Base-by-base conservation (phyloP, 805 yeast species). In the Ogataea philodendri region DNA sequence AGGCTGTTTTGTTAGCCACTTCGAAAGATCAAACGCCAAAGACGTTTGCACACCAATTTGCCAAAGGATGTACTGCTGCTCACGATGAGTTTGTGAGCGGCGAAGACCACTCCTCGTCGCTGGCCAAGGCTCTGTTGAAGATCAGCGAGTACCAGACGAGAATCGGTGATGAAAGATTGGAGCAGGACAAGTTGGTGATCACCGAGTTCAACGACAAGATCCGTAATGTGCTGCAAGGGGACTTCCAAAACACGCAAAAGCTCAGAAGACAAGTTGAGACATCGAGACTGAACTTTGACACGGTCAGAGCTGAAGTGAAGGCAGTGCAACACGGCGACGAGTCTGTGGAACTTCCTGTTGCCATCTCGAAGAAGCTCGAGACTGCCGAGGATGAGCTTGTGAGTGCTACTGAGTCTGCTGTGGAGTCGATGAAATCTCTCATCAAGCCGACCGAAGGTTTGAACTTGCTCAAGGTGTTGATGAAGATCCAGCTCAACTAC, bases 331-430 rank as follows among this genome's bases (percentile, higher is more conserved):
- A 54, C 29, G 68, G 63, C 25, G 65, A 66, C 26, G 55, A 55
- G 25, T 42, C 59, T 16, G 63, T 57, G 9, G 69, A 67, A 26
- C 60, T 72, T 27, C 57, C 76, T 14, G 83, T 76, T 35, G 67
- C 65, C 26, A 69, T 78, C 46, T 65, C 66, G 42, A 70, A 69
- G 45, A 76, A 72, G 36, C 62, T 76, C 46, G 79, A 77, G 41
- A 56, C 64, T 11, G 68, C 69, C 42, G 95, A 84, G 59, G 95
- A 84, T 55, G 90, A 82, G 44, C 73, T 84, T 46, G 93, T 84
- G 22, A 74, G 79, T 47, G 85, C 87, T 16, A 84, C 88, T 4
- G 81, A 83, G 39, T 65, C 71, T 17, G 93, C 95, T 0, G 93
- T 83, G n/a, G 74, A 76, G 49, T 76, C 78, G 35, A 83, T 84